Percentiles rank a stretch among this genome's conserved stretches.
Evolutionary conservation across 257 asterid species (phyloP).

Genomic region (Echium plantagineum): DNA sequence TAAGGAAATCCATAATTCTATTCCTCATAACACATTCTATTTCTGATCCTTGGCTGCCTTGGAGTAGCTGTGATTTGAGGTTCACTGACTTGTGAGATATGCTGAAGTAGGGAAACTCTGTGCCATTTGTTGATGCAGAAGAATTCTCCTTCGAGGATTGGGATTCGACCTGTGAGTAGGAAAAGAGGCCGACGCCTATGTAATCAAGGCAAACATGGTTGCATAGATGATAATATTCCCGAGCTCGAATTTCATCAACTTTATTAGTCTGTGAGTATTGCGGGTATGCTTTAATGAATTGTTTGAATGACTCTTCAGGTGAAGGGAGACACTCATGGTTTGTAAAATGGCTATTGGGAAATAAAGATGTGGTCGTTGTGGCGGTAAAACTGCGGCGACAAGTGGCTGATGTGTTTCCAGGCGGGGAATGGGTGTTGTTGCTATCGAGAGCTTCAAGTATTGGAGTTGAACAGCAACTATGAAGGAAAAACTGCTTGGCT

Average conservation of each 20-base stretch:
- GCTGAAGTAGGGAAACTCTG: slow-evolving; percentile 40
- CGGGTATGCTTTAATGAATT: slow-evolving; percentile 59
- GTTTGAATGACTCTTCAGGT: slow-evolving; percentile 45
- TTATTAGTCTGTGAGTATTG: slow-evolving; percentile 46
- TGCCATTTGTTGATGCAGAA: slow-evolving; percentile 10
- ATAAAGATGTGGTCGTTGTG: slow-evolving; percentile 42
- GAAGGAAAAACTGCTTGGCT: slow-evolving; percentile 31
- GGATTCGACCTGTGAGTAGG: slow-evolving; percentile 48
- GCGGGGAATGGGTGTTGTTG: slow-evolving; percentile 14
- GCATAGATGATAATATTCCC: slow-evolving; percentile 57
- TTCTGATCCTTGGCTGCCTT: slow-evolving; percentile 48
- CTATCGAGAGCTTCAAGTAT: slow-evolving; percentile 14
- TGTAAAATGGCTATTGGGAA: slow-evolving; percentile 54
- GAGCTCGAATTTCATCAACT: slow-evolving; percentile 60
- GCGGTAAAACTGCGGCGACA: slow-evolving; percentile 46
- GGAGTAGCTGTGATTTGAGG: slow-evolving; percentile 58
- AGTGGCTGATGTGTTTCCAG: slow-evolving; percentile 42
- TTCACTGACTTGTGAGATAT: slow-evolving; percentile 47
- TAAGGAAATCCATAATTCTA: slow-evolving; percentile 64
- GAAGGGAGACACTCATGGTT: slow-evolving; percentile 78
- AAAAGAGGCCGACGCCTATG: slow-evolving; percentile 81
- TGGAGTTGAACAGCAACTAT: slow-evolving; percentile 51
- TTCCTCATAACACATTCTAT: slow-evolving; percentile 54
- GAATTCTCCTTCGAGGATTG: slow-evolving; percentile 16
- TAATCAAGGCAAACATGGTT: slow-evolving; percentile 73